These are phyloP conservation scores for Saccharomyces jurei DNA, from an alignment of 805 yeast genomes.

Conservation along the genomic window DNA sequence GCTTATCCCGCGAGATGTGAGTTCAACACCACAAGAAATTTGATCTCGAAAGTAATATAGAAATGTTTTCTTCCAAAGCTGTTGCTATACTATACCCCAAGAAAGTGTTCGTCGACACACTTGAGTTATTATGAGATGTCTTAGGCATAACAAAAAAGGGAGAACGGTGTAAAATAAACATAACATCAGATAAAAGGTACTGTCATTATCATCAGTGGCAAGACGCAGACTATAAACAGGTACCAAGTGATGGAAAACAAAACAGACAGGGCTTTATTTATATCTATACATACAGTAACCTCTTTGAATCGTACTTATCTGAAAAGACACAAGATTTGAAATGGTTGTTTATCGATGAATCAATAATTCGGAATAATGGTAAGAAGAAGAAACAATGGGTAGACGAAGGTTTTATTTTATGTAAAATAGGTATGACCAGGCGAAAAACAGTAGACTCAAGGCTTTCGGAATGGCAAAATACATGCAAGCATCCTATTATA, in stretches of 20 bases:
- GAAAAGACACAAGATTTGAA: conserved; percentile 2
- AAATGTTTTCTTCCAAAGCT: background rate
- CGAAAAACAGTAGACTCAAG: conserved; percentile 17
- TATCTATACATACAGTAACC: conserved; percentile 19
- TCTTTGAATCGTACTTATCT: conserved; percentile 12
- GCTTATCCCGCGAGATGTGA: background rate
- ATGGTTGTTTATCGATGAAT: conserved; percentile 20
- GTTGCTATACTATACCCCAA: background rate
- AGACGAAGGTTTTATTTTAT: conserved; percentile 13
- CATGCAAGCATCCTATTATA: conserved; percentile 22
- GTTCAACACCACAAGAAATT: background rate
- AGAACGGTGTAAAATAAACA: conserved; percentile 13
- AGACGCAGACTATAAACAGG: background rate
- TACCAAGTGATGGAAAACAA: background rate
- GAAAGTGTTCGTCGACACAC: background rate
- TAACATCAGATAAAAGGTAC: conserved; percentile 5
- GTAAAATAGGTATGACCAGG: conserved; percentile 29
- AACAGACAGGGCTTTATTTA: conserved; percentile 21
- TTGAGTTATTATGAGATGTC: conserved; percentile 7
- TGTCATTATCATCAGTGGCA: conserved; percentile 20
- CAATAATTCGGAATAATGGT: conserved; percentile 6
- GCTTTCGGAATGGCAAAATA: conserved; percentile 22
- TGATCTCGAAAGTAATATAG: background rate
- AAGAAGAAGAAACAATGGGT: conserved; percentile 12
- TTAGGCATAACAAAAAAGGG: conserved; percentile 23